A percentile compares a stretch with the other conserved stretches of the same genome.
phyloP scores from a whole-genome alignment of 2,329 filamentous ascomycete species.

The Kalmusia sp. region DNA sequence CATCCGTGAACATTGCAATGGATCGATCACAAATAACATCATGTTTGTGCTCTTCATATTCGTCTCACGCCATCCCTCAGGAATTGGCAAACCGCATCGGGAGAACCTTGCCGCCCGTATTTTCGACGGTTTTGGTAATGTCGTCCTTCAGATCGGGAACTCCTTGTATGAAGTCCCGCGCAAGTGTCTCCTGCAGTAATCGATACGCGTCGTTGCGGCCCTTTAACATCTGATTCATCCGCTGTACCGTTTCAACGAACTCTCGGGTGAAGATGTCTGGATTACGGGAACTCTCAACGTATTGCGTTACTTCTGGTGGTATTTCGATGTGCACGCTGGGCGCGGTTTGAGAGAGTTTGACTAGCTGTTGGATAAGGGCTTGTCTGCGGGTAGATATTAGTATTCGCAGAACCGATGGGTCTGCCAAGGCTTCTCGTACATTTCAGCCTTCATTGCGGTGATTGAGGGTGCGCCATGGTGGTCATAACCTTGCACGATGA shows the following conservation, averaged over 20 bases:
- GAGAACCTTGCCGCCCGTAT: conserved; percentile 49
- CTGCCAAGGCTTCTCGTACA: conserved; percentile 50
- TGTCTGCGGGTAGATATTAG: conserved; percentile 42
- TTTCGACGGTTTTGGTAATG: conserved; percentile 58
- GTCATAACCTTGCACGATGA: conserved; percentile 65
- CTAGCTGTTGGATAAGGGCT: conserved; percentile 61
- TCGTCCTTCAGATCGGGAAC: conserved; percentile 65
- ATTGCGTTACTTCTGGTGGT: conserved; percentile 67
- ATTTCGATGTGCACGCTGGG: conserved; percentile 60
- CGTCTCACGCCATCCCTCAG: not conserved
- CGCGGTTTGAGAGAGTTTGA: conserved; percentile 58
- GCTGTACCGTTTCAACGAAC: conserved; percentile 69
- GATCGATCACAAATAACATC: too few relatives aligned
- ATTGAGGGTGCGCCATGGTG: conserved; percentile 65
- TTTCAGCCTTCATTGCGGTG: conserved; percentile 64
- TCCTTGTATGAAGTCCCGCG: conserved; percentile 62
- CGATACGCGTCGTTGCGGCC: conserved; percentile 67
- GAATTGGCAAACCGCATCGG: conserved; percentile 1
- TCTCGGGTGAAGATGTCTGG: conserved; percentile 72
- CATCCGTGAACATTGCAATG: not conserved
- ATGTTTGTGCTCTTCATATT: not conserved
- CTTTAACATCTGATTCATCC: conserved; percentile 67
- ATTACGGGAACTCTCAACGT: conserved; percentile 68
- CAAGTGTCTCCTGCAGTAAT: conserved; percentile 65
- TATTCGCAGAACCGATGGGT: not conserved